phyloP scores from a whole-genome alignment of 257 asterid genomes.

The Penstemon barbatus region DNA sequence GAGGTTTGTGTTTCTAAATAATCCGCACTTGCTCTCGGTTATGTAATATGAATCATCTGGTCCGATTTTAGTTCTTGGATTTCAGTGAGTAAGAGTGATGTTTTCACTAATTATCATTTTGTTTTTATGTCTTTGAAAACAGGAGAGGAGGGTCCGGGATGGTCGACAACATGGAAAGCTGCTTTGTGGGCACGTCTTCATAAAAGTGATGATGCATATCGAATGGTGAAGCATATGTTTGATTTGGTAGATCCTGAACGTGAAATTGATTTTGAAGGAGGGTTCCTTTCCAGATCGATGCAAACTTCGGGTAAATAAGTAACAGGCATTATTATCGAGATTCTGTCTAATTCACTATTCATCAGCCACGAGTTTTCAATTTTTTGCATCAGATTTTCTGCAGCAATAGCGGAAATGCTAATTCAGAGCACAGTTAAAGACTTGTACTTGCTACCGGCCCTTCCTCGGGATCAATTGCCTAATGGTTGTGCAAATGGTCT shows the following conservation, averaged over 20 bases:
- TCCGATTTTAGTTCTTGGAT: no score
- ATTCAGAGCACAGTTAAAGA: conserved; percentile 71
- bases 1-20: conserved; percentile 59
- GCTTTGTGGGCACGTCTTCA: conserved; percentile 73
- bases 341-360: neutral
- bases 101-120: neutral
- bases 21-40: no score
- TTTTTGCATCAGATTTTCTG: conserved; percentile 51
- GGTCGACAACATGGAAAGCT: conserved; percentile 82
- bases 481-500: conserved; percentile 68
- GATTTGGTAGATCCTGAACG: conserved; percentile 59
- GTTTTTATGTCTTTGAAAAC: conserved; percentile 20
- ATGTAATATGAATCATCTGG: no score
- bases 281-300: conserved; percentile 89
- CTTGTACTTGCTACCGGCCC: conserved; percentile 71
- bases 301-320: conserved; percentile 67
- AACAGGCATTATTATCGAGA: no score
- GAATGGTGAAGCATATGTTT: conserved; percentile 68
- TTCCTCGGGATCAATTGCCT: conserved; percentile 66
- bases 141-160: conserved; percentile 86
- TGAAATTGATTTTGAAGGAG: conserved; percentile 55
- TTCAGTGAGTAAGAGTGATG: neutral
- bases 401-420: conserved; percentile 85
- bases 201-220: conserved; percentile 59
- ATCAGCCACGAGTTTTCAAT: conserved; percentile 15